phyloP scores from a whole-genome alignment of 2,329 filamentous ascomycete genomes.

The Remersonia thermophila region DNA sequence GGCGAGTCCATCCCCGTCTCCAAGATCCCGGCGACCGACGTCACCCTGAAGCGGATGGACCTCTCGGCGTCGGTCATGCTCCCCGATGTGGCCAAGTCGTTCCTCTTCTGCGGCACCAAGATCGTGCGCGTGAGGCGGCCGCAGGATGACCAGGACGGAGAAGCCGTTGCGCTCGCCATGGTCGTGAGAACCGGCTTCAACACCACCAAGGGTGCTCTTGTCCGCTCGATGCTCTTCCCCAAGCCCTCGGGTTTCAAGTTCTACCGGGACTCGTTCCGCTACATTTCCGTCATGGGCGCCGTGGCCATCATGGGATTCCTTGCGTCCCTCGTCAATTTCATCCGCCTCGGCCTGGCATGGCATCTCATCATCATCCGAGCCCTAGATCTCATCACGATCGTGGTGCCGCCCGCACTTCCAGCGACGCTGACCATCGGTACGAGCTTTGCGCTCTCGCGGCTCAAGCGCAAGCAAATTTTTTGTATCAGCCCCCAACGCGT shows the following conservation, averaged over 20 bases:
- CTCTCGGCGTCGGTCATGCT: constrained; percentile 71
- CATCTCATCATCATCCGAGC: constrained; percentile 85
- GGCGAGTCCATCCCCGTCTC: constrained; percentile 95
- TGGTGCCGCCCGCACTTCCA: constrained; percentile 87
- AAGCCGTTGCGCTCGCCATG: constrained; percentile 82
- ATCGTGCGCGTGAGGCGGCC: constrained; percentile 83
- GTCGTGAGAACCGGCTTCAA: constrained; percentile 93
- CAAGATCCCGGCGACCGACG: constrained; percentile 72
- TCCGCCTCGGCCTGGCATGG: constrained; percentile 72
- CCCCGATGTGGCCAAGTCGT: constrained; percentile 72
- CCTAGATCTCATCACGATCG: constrained; percentile 91
- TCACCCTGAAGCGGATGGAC: constrained; percentile 64
- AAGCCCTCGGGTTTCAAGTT: constrained; percentile 99
- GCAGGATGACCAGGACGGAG: constrained; percentile 72
- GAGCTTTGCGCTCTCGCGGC: constrained; percentile 77
- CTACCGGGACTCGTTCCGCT: constrained; percentile 92
- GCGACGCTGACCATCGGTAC: constrained; percentile 94
- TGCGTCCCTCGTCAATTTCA: constrained; percentile 85
- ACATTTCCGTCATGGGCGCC: constrained; percentile 89
- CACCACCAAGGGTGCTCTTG: constrained; percentile 89
- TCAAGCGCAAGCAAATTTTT: constrained; percentile 86
- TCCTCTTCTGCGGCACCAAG: constrained; percentile 90
- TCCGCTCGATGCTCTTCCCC: constrained; percentile 96
- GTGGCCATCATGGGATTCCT: constrained; percentile 80
- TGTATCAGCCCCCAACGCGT: constrained; percentile 96